phyloP scores from a whole-genome alignment of 257 asterid genomes.

The Osmanthus fragrans region DNA sequence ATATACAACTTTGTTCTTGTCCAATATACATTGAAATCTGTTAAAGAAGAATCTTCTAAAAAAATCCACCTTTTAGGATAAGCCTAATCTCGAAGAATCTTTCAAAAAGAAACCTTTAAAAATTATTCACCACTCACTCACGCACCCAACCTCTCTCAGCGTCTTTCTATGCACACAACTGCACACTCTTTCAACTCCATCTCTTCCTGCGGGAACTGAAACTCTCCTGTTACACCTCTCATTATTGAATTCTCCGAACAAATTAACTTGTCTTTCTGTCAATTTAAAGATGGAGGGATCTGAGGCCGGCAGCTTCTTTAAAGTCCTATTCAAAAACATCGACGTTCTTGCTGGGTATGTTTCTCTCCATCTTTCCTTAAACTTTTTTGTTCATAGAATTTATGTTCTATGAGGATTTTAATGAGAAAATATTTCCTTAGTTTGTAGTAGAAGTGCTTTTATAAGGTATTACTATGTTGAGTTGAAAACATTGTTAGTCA shows the following conservation, averaged over 20 bases:
- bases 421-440: not conserved
- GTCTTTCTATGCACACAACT: not conserved
- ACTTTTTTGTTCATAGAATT: not conserved
- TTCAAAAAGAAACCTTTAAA: not conserved
- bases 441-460: not conserved
- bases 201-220: not conserved
- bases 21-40: not conserved
- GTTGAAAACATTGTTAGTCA: not conserved
- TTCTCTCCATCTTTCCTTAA: not conserved
- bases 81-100: not conserved
- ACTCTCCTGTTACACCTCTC: not conserved
- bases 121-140: not conserved
- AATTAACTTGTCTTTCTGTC: not conserved
- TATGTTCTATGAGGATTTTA: conserved; percentile 10
- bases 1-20: not conserved
- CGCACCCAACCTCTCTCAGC: not conserved
- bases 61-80: not conserved
- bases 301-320: conserved; percentile 67
- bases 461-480: not conserved
- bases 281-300: conserved; percentile 65
- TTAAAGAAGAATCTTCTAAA: not conserved
- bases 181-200: not conserved
- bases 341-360: conserved; percentile 80
- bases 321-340: conserved; percentile 54
- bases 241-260: not conserved